phyloP scores from a whole-genome alignment of 768 basidiomycete genomes.

The Pulveroboletus ravenelii region DNA sequence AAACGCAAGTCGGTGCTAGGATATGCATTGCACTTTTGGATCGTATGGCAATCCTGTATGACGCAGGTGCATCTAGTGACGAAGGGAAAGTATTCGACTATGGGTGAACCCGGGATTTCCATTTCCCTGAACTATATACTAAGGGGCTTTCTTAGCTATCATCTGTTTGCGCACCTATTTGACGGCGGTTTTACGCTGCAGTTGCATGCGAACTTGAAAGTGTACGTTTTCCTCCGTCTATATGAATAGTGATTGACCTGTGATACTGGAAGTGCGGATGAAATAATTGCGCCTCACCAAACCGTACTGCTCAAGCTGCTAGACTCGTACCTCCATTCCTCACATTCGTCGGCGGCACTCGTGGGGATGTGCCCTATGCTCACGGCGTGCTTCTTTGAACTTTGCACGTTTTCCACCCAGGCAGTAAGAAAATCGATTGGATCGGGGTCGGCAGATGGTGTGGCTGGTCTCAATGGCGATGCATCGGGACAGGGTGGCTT shows the following conservation, averaged over 20 bases:
- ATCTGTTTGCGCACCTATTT: slow-evolving; percentile 59
- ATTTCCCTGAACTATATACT: slow-evolving; percentile 5
- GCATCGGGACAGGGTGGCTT: slow-evolving; percentile 38
- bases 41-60: slow-evolving; percentile 63
- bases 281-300: slow-evolving; percentile 79
- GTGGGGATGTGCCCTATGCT: slow-evolving; percentile 53
- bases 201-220: slow-evolving; percentile 54
- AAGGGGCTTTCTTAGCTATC: slow-evolving; percentile 44
- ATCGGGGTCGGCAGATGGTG: slow-evolving; percentile 8
- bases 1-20: slow-evolving; percentile 52
- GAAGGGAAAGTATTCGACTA: slow-evolving; percentile 70
- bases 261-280: slow-evolving; percentile 46
- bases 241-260: slow-evolving; percentile 4
- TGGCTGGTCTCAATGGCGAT: not conserved
- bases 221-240: slow-evolving; percentile 41
- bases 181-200: slow-evolving; percentile 53
- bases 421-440: slow-evolving; percentile 49
- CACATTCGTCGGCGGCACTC: slow-evolving; percentile 36
- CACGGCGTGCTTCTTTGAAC: slow-evolving; percentile 53
- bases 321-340: slow-evolving; percentile 75
- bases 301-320: slow-evolving; percentile 83
- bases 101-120: slow-evolving; percentile 43
- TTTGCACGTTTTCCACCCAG: slow-evolving; percentile 53
- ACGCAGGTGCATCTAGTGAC: slow-evolving; percentile 60
- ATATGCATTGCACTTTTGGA: slow-evolving; percentile 69